These are phyloP conservation scores for Rhodofomes roseus DNA, from an alignment of 1,284 basidiomycete species.

Conservation along the genomic window DNA sequence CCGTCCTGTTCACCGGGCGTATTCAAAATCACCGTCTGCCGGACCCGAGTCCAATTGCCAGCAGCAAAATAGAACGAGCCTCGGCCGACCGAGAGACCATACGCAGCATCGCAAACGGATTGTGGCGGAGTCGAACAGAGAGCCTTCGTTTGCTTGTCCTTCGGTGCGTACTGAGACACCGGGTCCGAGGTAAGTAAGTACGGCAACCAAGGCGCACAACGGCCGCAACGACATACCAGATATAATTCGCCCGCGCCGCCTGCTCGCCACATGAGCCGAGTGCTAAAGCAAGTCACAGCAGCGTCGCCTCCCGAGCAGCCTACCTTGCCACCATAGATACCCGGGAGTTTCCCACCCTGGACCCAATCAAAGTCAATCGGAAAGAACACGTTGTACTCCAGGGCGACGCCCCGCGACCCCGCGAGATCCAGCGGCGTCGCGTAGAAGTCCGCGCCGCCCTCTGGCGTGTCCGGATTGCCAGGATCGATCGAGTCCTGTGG, in stretches of 20 bases:
- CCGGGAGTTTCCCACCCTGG: slow-evolving; percentile 67
- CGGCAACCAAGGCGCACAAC: not conserved
- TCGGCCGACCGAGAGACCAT: slow-evolving; percentile 72
- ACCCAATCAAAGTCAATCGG: slow-evolving; percentile 65
- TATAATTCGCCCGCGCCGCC: slow-evolving; percentile 67
- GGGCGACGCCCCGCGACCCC: slow-evolving; percentile 48
- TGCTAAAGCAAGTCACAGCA: slow-evolving; percentile 67
- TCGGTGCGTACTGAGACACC: slow-evolving; percentile 53
- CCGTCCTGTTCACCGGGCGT: slow-evolving; percentile 53
- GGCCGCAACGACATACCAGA: slow-evolving; percentile 44
- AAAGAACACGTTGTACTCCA: slow-evolving; percentile 66
- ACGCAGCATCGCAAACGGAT: slow-evolving; percentile 59
- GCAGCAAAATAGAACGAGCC: slow-evolving; percentile 65
- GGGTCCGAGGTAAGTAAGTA: slow-evolving; percentile 12
- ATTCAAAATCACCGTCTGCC: slow-evolving; percentile 64
- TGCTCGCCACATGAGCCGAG: slow-evolving; percentile 70
- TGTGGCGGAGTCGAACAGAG: slow-evolving; percentile 53
- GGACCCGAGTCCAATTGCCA: slow-evolving; percentile 66
- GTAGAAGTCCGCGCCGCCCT: slow-evolving; percentile 71
- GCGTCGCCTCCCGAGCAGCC: slow-evolving; percentile 67
- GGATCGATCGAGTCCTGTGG: slow-evolving; percentile 66
- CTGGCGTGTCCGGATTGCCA: slow-evolving; percentile 37
- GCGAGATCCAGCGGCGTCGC: slow-evolving; percentile 50
- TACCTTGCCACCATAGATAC: slow-evolving; percentile 64
- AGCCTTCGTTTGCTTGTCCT: slow-evolving; percentile 45